Conservation (phyloP, 1,284 basidiomycete species). For the Fomitopsis schrenkii region DNA sequence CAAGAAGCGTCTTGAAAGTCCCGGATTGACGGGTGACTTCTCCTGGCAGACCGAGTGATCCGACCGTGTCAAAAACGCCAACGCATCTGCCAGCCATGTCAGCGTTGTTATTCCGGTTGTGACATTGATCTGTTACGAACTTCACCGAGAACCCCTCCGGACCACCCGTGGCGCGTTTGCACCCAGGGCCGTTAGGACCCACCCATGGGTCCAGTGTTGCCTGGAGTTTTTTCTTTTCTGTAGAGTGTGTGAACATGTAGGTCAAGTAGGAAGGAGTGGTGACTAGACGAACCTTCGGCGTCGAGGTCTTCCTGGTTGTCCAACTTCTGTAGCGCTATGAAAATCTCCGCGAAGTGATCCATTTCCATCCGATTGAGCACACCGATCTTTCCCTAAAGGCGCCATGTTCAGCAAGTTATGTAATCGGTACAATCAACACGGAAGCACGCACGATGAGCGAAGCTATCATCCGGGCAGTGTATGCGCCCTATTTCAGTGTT, state of each 20-base stretch:
- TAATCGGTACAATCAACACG: neutral
- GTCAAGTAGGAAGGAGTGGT: neutral
- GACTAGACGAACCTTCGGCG: conserved; percentile 33
- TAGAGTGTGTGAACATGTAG: neutral
- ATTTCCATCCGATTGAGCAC: conserved; percentile 62
- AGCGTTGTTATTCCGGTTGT: neutral
- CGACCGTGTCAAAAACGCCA: conserved; percentile 73
- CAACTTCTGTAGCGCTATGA: conserved; percentile 54
- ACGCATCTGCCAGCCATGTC: conserved; percentile 43
- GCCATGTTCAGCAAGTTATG: no score
- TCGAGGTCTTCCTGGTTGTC: conserved; percentile 43
- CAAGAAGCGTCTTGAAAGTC: conserved; percentile 48
- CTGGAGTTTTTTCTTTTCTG: conserved; percentile 42
- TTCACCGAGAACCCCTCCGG: conserved; percentile 54
- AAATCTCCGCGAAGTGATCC: conserved; percentile 64
- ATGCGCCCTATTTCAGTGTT: conserved; percentile 48
- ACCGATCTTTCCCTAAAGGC: conserved; percentile 40
- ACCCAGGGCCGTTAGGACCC: conserved; percentile 44
- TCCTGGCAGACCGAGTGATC: conserved; percentile 62
- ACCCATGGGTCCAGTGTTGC: conserved; percentile 50
- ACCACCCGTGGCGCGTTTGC: conserved; percentile 42
- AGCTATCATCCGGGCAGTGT: conserved; percentile 68
- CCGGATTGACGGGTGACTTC: conserved; percentile 43
- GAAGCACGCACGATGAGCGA: conserved; percentile 52
- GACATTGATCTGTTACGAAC: conserved; percentile 31